Base-by-base conservation (phyloP, 257 asterid species). In the Solanum pimpinellifolium region DNA sequence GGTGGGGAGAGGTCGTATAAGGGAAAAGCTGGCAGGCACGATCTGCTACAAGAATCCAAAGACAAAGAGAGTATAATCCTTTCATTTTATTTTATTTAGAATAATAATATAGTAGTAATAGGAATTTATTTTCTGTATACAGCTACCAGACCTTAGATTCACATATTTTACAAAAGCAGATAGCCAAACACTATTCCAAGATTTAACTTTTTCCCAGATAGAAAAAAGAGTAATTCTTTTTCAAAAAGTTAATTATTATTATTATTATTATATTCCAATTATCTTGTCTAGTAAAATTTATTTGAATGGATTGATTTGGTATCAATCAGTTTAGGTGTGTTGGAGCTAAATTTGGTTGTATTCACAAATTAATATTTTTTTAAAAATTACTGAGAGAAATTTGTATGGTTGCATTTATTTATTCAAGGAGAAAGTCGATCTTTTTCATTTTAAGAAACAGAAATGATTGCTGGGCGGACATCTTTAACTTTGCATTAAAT, bases 1-100 rank as follows among this genome's bases (percentile, higher is more conserved):
- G 84, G 68, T 77, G 20, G 83, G 33, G 33, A 74, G 82, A 39
- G 56, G 83, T 37, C 31, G 39, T 78, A n/a, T 11, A 62, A 44
- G 66, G 85, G 85, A 47, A 93, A 94, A 96, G 98, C 98, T 95
- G 99, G 98, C 99, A 96, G 95, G 95, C 98, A 96, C 98, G 95
- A 94, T 92, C 93, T 91, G 93, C 92, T 90, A 86, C 83, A 92
- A 95, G 98, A 92, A 94, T 94, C 98, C 98, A 94, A 94, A 92
- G 98, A 96, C 95, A 93, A 95, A 83, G 91, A 72, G 46, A 31
- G 23, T 47, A 82, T 47, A 62, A 83, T 47, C 56, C 12, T 65
- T 65, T 84, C 39, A 35, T 65, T 39, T 62, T 84, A 21, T 18
- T 37, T 37, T 37, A 37, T 37, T 37, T 56, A 56, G 60, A 84